phyloP scores from a whole-genome alignment of 495 filamentous ascomycete species.

The Podospora fimiseda region DNA sequence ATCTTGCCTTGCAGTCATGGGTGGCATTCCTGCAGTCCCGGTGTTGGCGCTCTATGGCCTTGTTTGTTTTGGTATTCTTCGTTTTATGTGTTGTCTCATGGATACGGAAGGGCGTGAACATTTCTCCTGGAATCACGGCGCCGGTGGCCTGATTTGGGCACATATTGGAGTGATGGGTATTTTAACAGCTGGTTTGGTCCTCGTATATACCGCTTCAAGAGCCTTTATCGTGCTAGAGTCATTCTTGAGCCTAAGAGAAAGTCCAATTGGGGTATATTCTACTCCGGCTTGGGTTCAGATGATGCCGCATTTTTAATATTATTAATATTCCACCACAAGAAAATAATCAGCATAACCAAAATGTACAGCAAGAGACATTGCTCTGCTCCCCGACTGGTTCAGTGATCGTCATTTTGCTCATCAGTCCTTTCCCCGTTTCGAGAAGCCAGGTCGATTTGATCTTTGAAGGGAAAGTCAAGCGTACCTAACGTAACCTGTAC shows the following conservation, averaged over 20 bases:
- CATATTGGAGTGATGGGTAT: background rate
- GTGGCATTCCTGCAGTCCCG: background rate
- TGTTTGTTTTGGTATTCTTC: background rate
- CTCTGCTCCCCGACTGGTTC: too few species aligned
- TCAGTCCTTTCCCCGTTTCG: too few species aligned
- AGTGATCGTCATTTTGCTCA: too few species aligned
- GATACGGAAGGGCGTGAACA: background rate
- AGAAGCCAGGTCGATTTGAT: too few species aligned
- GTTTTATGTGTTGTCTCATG: background rate
- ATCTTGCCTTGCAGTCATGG: background rate
- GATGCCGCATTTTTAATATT: background rate
- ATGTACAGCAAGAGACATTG: too few species aligned
- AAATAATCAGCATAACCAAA: background rate
- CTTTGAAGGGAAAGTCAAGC: too few species aligned
- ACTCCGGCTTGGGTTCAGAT: background rate
- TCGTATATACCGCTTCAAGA: background rate
- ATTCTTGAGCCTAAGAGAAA: background rate
- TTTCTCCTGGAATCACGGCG: too few species aligned
- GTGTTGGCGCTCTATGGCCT: background rate
- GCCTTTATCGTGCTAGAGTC: slow-evolving; percentile 2
- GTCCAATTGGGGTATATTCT: background rate
- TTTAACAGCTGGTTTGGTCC: background rate
- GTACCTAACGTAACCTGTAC: too few species aligned
- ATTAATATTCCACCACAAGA: too few species aligned
- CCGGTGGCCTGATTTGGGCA: background rate